Conservation (phyloP, 192 early-diverging fungal genomes). For the Jimgerdemannia flammicorona region DNA sequence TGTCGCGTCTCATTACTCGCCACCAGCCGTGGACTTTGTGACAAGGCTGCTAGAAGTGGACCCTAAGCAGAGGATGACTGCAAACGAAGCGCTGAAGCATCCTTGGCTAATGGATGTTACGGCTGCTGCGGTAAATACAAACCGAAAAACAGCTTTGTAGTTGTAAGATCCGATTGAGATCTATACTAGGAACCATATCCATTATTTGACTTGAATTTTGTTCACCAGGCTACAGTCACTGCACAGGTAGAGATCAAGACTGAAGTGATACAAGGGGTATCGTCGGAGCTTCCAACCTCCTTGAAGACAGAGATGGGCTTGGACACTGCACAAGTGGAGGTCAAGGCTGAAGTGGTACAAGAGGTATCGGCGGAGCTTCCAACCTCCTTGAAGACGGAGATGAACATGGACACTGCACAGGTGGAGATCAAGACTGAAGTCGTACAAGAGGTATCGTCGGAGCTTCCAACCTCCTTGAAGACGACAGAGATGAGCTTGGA, state of each 20-base stretch:
- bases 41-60: not conserved
- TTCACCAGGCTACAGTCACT: not conserved
- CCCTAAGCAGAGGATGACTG: not conserved
- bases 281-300: not conserved
- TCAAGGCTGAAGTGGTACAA: not conserved
- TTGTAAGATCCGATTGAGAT: no score
- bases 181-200: not conserved
- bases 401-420: not conserved
- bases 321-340: not conserved
- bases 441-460: not conserved
- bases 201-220: no score
- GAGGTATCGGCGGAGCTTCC: not conserved
- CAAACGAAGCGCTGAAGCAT: not conserved
- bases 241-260: not conserved
- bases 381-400: not conserved
- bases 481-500: not conserved
- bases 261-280: not conserved
- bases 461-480: not conserved
- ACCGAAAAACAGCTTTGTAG: no score
- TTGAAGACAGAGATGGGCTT: not conserved
- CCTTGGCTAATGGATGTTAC: not conserved
- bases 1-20: no score
- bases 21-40: not conserved
- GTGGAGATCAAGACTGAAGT: not conserved
- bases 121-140: no score